Base-by-base conservation (phyloP, 1,284 basidiomycete species). In the Bondarzewia mesenterica region DNA sequence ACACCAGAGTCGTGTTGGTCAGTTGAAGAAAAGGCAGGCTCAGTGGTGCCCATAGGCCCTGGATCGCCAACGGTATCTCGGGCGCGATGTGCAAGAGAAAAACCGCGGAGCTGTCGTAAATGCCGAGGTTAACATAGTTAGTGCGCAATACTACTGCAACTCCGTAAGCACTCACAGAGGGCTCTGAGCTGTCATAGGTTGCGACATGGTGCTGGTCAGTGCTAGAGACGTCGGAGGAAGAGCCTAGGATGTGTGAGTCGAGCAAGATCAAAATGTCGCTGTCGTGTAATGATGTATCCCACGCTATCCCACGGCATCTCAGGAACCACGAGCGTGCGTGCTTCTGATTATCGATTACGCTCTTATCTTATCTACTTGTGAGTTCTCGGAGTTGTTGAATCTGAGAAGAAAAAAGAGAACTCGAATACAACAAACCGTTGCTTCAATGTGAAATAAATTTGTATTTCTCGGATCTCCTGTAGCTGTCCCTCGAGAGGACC, bases 41-140 rank as follows among this genome's bases (percentile, higher is more conserved):
- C 10, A 66, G 57, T 1, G 86, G 82, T 2, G 78, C 73, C 69
- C 78, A 79, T 32, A 89, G 66, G 3, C 85, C 86, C 60, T 89
- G 82, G 32, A 90, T 64, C 2, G 82, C 85, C 21, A 91, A 60
- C 0, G 88, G 88, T 4, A 78, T 73, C 61, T 91, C 89, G 43
- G 89, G 67, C 8, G 81, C 85, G 53, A 89, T 77, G 60, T 91
- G 89, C 27, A 90, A 64, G 36, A 91, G 70, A 63, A 89, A 90
- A 2, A 89, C 71, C 16, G 66, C 65, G 4, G 85, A 79, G 7
- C 85, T 85, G 21, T 25, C 26, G n/a, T n/a, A n/a, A n/a, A n/a
- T n/a, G n/a, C n/a, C n/a, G n/a, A n/a, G n/a, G n/a, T n/a, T n/a
- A n/a, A n/a, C n/a, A n/a, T n/a, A n/a, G 23, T 39, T 12, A 3